phyloP scores from a whole-genome alignment of 352 stramenopile species.

The Phytopythium kandeliae region DNA sequence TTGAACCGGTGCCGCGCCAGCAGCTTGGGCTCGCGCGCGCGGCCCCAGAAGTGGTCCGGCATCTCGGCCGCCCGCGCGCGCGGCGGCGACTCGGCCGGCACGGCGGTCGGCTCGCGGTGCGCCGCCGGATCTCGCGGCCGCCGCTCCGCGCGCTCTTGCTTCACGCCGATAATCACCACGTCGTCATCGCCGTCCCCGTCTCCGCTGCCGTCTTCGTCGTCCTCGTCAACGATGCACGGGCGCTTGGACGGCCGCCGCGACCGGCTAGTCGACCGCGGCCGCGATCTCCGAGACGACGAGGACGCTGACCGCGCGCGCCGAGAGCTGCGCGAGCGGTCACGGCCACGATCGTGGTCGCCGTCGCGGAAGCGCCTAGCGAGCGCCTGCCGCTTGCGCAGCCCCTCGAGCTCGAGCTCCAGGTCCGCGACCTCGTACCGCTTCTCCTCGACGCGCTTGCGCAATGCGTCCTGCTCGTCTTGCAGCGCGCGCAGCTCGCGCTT shows the following conservation, averaged over 20 bases:
- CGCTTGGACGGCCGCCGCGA: constrained; percentile 34
- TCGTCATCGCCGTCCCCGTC: constrained; percentile 42
- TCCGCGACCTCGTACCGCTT: constrained; percentile 68
- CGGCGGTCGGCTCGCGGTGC: constrained; percentile 10
- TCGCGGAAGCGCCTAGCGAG: constrained; percentile 27
- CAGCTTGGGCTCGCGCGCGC: constrained; percentile 54
- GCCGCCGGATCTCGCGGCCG: constrained; percentile 4
- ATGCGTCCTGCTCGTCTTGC: constrained; percentile 32
- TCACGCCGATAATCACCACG: constrained; percentile 53
- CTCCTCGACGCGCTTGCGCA: constrained; percentile 34
- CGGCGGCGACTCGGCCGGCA: constrained; percentile 23
- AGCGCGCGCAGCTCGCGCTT: constrained; percentile 30
- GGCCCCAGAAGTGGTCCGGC: constrained; percentile 77
- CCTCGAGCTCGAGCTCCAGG: constrained; percentile 55
- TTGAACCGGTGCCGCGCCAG: constrained; percentile 59
- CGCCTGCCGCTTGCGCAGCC: constrained; percentile 47
- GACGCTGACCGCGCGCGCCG: constrained; percentile 1
- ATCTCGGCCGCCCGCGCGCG: constrained; percentile 16
- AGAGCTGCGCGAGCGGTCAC: too few relatives aligned
- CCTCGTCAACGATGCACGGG: constrained; percentile 60
- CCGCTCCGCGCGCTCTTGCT: constrained; percentile 16
- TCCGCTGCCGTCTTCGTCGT: constrained; percentile 47
- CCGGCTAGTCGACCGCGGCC: constrained; percentile 24
- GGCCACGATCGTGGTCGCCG: neutral
- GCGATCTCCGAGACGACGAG: constrained; percentile 1